Evolutionary conservation across 2,329 filamentous ascomycete species (phyloP), one percentile per base, ranked within the genome.

Genomic region (Arthrobotrys musiformis): DNA sequence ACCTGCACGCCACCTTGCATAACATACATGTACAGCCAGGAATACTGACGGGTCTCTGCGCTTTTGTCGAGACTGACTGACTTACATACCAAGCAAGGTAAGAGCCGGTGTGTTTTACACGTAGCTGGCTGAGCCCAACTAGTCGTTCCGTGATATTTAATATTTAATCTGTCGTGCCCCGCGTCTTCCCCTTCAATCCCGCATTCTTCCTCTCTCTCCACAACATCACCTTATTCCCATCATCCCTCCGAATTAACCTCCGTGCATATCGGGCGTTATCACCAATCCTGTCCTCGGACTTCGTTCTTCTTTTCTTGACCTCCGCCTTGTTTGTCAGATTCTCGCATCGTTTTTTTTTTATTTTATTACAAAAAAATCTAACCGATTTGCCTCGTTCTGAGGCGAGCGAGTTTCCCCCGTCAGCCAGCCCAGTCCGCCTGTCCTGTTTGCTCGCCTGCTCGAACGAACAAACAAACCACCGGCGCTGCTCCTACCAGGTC

Each of bases 141-240:
- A 9, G 42, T 46, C 37, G 42, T 6, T n/a, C n/a, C n/a, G n/a
- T n/a, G n/a, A n/a, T n/a, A n/a, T 35, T n/a, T 22, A n/a, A 56
- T 56, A 56, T 56, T 35, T 56, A 56, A 56, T n/a, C 35, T 17
- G 37, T 72, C 62, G 28, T 73, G 48, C 66, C 54, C 54, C 52
- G 54, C 52, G 60, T 73, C 60, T 40, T 54, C 33, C 35, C 17
- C 48, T 35, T 6, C 50, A 50, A 50, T 22, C 28, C 50, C 8
- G 13, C 50, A 19, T n/a, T 2, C 48, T 11, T 33, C 19, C 26
- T 13, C 22, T 19, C 44, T 24, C 13, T 37, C 48, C 44, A 8
- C 17, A 28, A 19, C 66, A 37, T 56, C 44, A 50, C 37, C 17
- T 17, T n/a, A n/a, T 50, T 40, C 33, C 40, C 40, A 6, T 17